These are phyloP conservation scores for Neurospora sp. DNA, from an alignment of 495 filamentous ascomycete genomes.

Conservation along the genomic window DNA sequence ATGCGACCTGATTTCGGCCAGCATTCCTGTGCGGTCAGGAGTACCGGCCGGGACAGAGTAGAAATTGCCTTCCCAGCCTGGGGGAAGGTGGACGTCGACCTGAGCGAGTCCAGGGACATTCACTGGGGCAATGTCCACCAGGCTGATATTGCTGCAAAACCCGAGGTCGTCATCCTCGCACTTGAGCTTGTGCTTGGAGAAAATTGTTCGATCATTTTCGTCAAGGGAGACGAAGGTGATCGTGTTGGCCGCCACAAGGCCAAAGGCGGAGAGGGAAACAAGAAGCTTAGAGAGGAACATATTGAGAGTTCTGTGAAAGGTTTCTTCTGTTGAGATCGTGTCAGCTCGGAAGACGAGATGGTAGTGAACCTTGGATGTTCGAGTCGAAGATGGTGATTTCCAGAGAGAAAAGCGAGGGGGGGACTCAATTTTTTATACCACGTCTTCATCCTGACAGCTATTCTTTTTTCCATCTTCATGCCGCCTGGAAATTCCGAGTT, in stretches of 20 bases:
- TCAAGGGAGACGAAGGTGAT: conserved; percentile 42
- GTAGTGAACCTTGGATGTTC: neutral
- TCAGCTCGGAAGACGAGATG: neutral
- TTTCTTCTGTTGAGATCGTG: neutral
- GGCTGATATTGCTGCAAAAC: conserved; percentile 13
- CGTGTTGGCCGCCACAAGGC: conserved; percentile 28
- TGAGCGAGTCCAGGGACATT: conserved; percentile 20
- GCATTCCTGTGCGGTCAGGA: conserved; percentile 34
- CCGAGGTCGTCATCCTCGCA: neutral
- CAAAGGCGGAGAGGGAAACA: conserved; percentile 18
- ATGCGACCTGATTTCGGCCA: conserved; percentile 41
- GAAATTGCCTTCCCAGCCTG: conserved; percentile 38
- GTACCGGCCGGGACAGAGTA: conserved; percentile 32
- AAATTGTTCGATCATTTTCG: conserved; percentile 28
- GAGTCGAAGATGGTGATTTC: neutral
- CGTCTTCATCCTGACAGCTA: neutral
- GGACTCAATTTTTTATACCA: neutral
- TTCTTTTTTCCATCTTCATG: neutral
- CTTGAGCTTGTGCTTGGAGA: conserved; percentile 22
- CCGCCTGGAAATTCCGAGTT: neutral
- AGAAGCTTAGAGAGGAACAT: conserved; percentile 24
- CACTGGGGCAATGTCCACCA: conserved; percentile 13
- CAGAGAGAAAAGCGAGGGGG: neutral
- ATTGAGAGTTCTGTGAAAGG: conserved; percentile 13
- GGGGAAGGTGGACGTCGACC: conserved; percentile 25